phyloP scores from a whole-genome alignment of 2,329 filamentous ascomycete genomes.

The Stachybotrys elegans region DNA sequence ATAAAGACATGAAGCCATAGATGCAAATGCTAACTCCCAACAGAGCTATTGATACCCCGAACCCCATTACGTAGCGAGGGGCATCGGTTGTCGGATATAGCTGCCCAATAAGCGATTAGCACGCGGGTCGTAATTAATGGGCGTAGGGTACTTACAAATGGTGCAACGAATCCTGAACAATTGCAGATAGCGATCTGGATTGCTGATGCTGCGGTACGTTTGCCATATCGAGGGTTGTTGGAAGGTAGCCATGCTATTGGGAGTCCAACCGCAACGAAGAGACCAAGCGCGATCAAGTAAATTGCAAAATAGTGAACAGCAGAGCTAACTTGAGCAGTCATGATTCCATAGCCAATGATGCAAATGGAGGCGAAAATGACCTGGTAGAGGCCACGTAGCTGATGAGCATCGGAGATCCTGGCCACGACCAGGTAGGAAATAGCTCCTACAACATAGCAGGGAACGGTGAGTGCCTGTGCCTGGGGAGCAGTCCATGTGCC shows the following conservation, averaged over 20 bases:
- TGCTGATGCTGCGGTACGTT: constrained; percentile 6
- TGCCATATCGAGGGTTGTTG: constrained; percentile 9
- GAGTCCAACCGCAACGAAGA: constrained; percentile 6
- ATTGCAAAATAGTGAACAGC: constrained; percentile 31
- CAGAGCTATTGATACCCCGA: constrained; percentile 6
- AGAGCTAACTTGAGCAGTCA: constrained; percentile 43
- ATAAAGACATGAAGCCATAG: constrained; percentile 6
- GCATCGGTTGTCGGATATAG: constrained; percentile 7
- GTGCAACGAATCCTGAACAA: constrained; percentile 6
- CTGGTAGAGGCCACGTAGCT: constrained; percentile 48
- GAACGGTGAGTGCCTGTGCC: constrained; percentile 42
- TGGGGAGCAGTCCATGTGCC: constrained; percentile 7
- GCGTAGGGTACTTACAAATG: constrained; percentile 6
- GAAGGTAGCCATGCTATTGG: constrained; percentile 7
- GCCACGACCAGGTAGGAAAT: constrained; percentile 52
- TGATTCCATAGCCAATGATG: constrained; percentile 52
- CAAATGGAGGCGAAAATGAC: constrained; percentile 47
- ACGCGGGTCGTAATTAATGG: neutral
- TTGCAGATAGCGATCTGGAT: constrained; percentile 9
- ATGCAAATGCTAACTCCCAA: constrained; percentile 6
- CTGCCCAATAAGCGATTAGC: neutral
- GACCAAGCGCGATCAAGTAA: constrained; percentile 7
- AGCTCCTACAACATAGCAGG: constrained; percentile 56
- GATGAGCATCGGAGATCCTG: constrained; percentile 51
- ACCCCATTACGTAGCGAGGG: constrained; percentile 6